These are phyloP conservation scores for Exserohilum turcica DNA, from an alignment of 2,329 filamentous ascomycete species.

Conservation along the genomic window DNA sequence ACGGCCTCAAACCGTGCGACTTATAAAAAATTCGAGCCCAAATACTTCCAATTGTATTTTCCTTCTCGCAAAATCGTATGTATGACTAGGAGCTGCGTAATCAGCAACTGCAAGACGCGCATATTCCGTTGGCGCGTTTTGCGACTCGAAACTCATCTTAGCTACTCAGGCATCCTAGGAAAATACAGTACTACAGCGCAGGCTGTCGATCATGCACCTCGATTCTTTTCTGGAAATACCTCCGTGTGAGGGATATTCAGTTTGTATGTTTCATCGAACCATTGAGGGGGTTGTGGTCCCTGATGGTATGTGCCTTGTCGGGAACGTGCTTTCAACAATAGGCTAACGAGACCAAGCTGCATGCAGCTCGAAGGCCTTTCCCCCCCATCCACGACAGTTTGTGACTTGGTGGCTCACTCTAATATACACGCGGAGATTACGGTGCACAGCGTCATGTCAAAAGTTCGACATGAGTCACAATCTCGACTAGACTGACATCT, in stretches of 20 bases:
- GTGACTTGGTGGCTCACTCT: not conserved
- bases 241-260: not conserved
- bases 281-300: not conserved
- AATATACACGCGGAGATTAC: not conserved
- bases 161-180: not conserved
- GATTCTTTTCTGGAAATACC: not conserved
- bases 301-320: not conserved
- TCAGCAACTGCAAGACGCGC: too few relatives aligned
- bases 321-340: not conserved
- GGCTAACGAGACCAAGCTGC: not conserved
- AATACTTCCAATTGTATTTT: not conserved
- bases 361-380: not conserved
- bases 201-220: not conserved
- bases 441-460: slow-evolving; percentile 4
- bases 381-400: not conserved
- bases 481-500: not conserved
- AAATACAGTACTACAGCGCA: not conserved
- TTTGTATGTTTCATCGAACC: not conserved
- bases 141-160: not conserved
- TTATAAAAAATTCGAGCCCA: not conserved
- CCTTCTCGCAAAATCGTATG: not conserved
- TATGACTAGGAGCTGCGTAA: not conserved
- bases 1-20: not conserved
- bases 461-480: slow-evolving; percentile 5
- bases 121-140: not conserved